A percentile compares a stretch with the other conserved stretches of the same genome.
These are phyloP conservation scores for Dacryopinax spathularia DNA, from an alignment of 768 basidiomycete genomes.

Conservation along the genomic window DNA sequence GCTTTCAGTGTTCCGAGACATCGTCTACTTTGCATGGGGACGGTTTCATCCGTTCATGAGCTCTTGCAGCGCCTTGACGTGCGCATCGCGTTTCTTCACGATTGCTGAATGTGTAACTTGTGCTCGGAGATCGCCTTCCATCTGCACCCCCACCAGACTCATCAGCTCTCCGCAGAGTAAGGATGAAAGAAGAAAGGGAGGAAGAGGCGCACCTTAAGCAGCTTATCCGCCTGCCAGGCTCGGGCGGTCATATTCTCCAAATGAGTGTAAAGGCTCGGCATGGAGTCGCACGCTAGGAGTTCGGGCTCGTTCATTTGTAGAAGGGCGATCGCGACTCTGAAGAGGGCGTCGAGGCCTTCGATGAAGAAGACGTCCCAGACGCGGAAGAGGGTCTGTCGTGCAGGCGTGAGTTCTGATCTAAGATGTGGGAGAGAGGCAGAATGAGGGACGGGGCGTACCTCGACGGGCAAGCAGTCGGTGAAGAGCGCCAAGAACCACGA, in stretches of 20 bases:
- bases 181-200: not conserved
- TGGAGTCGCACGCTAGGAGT: slow-evolving; percentile 67
- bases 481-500: slow-evolving; percentile 97
- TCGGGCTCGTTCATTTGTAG: slow-evolving; percentile 73
- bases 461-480: slow-evolving; percentile 89
- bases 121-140: slow-evolving; percentile 43
- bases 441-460: slow-evolving; percentile 34
- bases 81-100: slow-evolving; percentile 37
- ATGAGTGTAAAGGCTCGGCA: slow-evolving; percentile 78
- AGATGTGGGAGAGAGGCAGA: not conserved
- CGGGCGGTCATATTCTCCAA: slow-evolving; percentile 80
- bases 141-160: slow-evolving; percentile 22
- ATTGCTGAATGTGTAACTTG: slow-evolving; percentile 43
- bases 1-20: too few species aligned
- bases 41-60: not conserved
- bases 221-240: slow-evolving; percentile 84
- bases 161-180: not conserved
- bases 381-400: slow-evolving; percentile 67
- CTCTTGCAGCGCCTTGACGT: slow-evolving; percentile 28
- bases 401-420: not conserved
- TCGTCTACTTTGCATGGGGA: too few species aligned
- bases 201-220: slow-evolving; percentile 55
- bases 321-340: slow-evolving; percentile 79
- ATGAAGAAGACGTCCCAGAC: slow-evolving; percentile 95
- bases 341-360: slow-evolving; percentile 81